Evolutionary conservation across 345 rosid species (phyloP).

Genomic region (Jatropha curcas): DNA sequence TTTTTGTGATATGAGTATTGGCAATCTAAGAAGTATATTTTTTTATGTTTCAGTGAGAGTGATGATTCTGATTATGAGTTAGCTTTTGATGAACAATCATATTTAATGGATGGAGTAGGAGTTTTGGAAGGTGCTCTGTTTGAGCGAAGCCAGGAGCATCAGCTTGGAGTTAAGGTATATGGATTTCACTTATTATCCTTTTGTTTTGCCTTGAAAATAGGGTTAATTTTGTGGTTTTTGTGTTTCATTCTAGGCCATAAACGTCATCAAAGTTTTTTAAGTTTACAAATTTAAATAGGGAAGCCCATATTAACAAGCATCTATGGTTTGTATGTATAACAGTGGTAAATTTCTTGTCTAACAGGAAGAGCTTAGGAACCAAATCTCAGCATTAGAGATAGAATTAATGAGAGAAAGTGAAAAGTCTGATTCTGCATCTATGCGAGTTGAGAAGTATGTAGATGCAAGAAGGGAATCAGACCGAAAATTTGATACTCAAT

Average conservation of each 20-base stretch:
- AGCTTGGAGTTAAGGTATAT: constrained; percentile 60
- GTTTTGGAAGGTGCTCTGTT: constrained; percentile 54
- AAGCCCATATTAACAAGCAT: neutral
- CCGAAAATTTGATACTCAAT: constrained; percentile 71
- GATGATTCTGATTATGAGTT: constrained; percentile 62
- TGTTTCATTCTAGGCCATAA: neutral
- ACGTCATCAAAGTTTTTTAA: neutral
- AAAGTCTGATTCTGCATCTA: constrained; percentile 50
- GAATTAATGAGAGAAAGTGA: constrained; percentile 54
- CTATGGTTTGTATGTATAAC: neutral
- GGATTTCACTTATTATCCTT: neutral
- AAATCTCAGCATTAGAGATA: constrained; percentile 55
- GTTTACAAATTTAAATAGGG: neutral
- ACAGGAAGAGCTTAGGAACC: constrained; percentile 83
- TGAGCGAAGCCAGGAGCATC: constrained; percentile 58
- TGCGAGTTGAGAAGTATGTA: constrained; percentile 57
- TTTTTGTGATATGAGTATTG: neutral
- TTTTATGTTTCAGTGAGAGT: constrained; percentile 30
- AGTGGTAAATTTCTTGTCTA: constrained; percentile 20
- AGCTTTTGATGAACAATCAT: constrained; percentile 39
- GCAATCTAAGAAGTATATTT: neutral
- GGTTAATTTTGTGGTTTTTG: neutral
- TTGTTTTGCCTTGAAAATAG: neutral
- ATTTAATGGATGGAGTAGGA: constrained; percentile 54
- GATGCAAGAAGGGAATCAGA: constrained; percentile 74